Conservation (phyloP, 2,329 filamentous ascomycete genomes). For the Nemania diffusa region DNA sequence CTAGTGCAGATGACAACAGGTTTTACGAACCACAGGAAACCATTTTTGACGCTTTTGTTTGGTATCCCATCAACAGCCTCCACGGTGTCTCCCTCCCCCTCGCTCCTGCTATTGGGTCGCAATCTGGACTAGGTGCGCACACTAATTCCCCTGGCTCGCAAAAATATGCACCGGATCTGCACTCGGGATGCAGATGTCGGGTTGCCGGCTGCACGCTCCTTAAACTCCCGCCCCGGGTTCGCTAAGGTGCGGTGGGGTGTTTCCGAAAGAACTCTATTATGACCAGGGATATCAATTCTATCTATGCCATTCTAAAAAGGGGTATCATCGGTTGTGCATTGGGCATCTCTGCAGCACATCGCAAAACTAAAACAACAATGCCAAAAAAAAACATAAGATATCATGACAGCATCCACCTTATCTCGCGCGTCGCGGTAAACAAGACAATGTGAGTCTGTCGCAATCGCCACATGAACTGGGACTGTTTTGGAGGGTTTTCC, state of each 20-base stretch:
- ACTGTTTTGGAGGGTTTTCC: background rate
- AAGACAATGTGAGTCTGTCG: conserved; percentile 7
- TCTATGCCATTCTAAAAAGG: conserved; percentile 44
- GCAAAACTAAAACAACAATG: conserved; percentile 29
- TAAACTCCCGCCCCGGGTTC: conserved; percentile 8
- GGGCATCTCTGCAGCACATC: conserved; percentile 44
- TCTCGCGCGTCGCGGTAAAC: background rate
- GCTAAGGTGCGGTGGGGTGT: conserved; percentile 24
- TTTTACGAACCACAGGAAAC: conserved; percentile 22
- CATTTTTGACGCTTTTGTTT: conserved; percentile 12
- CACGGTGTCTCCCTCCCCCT: conserved; percentile 1
- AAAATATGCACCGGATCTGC: conserved; percentile 28
- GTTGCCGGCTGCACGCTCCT: conserved; percentile 31
- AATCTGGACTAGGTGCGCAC: conserved; percentile 11
- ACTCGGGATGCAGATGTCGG: conserved; percentile 34
- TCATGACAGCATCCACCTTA: conserved; percentile 2
- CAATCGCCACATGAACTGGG: conserved; percentile 8
- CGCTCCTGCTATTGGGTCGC: conserved; percentile 9
- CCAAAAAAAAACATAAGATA: conserved; percentile 28
- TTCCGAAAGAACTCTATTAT: conserved; percentile 27
- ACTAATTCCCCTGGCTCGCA: conserved; percentile 16
- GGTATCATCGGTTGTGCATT: conserved; percentile 49
- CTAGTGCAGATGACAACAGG: conserved; percentile 35
- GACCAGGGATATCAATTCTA: conserved; percentile 41
- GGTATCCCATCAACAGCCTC: conserved; percentile 18